These are phyloP conservation scores for Claviceps digitariae DNA, from an alignment of 2,329 filamentous ascomycete species.

Conservation along the genomic window DNA sequence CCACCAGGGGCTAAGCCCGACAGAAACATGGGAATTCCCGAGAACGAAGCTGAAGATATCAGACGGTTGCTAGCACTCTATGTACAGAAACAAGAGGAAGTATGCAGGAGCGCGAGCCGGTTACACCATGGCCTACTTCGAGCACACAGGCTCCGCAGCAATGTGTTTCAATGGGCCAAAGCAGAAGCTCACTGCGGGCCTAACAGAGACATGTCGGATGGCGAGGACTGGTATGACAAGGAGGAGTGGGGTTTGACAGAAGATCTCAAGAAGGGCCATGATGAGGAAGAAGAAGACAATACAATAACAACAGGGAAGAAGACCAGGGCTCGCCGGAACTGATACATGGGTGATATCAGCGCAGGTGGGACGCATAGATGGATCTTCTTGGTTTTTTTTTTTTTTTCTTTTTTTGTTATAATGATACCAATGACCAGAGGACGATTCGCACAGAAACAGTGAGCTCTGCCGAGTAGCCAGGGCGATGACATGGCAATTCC, in stretches of 20 bases:
- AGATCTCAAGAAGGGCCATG: conserved; percentile 67
- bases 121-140: conserved; percentile 59
- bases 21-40: conserved; percentile 57
- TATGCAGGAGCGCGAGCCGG: conserved; percentile 55
- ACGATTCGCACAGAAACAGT: background rate
- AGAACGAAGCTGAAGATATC: conserved; percentile 64
- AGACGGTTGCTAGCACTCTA: conserved; percentile 61
- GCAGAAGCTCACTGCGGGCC: conserved; percentile 58
- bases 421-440: background rate
- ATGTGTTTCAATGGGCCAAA: conserved; percentile 63
- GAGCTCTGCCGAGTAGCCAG: background rate
- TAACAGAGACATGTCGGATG: conserved; percentile 67
- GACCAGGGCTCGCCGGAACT: conserved; percentile 38
- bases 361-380: background rate
- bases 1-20: conserved; percentile 50
- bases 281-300: conserved; percentile 71
- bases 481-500: background rate
- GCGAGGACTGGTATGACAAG: conserved; percentile 80
- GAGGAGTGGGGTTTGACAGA: conserved; percentile 66
- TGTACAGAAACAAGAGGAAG: conserved; percentile 76
- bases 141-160: conserved; percentile 57
- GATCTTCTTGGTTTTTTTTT: too few species aligned
- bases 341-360: background rate
- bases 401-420: too few species aligned
- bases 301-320: conserved; percentile 44